Evolutionary conservation across 2,329 filamentous ascomycete genomes (phyloP), one percentile per base, ranked within the genome.

Genomic region (Aspergillus flavus): DNA sequence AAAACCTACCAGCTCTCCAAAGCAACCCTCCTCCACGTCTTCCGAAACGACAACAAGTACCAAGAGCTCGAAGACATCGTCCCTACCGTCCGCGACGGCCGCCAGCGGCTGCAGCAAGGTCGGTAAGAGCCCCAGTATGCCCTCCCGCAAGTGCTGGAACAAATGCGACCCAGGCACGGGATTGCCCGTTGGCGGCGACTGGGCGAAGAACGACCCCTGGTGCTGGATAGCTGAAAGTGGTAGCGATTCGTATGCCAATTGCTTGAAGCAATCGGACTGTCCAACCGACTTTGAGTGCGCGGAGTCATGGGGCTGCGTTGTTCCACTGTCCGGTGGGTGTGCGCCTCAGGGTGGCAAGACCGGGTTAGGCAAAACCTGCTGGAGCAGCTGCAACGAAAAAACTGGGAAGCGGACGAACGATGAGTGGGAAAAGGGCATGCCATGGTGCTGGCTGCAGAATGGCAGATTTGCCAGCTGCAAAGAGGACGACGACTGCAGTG

Each of bases 101-200:
- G 55, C 55, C 0, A 30, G 39, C 39, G 55, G 55, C 55, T 57
- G 55, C 19, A 57, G 36, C 23, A 45, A 2, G 9, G 39, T 45
- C 26, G 55, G 55, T 4, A 30, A 14, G 16, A 12, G 23, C 16
- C 12, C 12, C 21, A 57, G 55, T 12, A 12, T 28, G 12, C 6
- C 36, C 23, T 12, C 12, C 9, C 55, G 55, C 55, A 32, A 32
- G 30, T 57, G 39, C 55, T 57, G 55, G 55, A 57, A 57, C 26
- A 46, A 57, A 57, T 46, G 39, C 39, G 55, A 57, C 26, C 55
- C 55, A 30, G 55, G 23, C 55, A 57, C 55, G 55, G 55, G 55
- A 19, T 45, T 19, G 26, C 55, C 55, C 26, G 19, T 57, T 46
- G 55, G 55, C 39, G 55, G 55, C 26, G 55, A 57, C 55, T 57